phyloP scores from a whole-genome alignment of 1,139 yeast species.

The Debaryomycetaceae sp. region DNA sequence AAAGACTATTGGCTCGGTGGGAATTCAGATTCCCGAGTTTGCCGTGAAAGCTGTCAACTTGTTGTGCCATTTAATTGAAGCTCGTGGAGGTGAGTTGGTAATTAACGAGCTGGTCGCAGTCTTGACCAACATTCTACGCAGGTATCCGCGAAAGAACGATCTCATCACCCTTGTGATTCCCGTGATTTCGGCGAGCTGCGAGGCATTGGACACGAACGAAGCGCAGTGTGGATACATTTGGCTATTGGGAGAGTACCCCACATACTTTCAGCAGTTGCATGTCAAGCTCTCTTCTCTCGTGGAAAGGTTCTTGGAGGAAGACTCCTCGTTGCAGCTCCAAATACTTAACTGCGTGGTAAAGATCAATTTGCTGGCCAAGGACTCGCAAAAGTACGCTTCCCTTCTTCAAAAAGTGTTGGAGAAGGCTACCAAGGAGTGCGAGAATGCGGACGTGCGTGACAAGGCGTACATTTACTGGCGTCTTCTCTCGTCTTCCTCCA shows the following conservation, averaged over 20 bases:
- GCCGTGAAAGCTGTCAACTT: slow-evolving; percentile 67
- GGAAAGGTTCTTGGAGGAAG: slow-evolving; percentile 59
- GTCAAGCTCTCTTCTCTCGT: slow-evolving; percentile 40
- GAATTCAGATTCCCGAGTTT: slow-evolving; percentile 59
- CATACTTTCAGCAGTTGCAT: slow-evolving; percentile 47
- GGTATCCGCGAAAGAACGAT: slow-evolving; percentile 56
- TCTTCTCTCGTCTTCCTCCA: slow-evolving; percentile 50
- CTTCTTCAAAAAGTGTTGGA: slow-evolving; percentile 65
- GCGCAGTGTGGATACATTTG: slow-evolving; percentile 74
- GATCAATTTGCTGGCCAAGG: slow-evolving; percentile 39
- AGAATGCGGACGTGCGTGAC: slow-evolving; percentile 89
- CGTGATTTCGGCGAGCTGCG: slow-evolving; percentile 49
- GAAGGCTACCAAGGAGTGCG: slow-evolving; percentile 68
- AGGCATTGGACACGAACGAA: slow-evolving; percentile 49
- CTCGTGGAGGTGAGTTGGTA: slow-evolving; percentile 62
- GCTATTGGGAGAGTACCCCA: slow-evolving; percentile 84
- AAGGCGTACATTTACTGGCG: slow-evolving; percentile 95
- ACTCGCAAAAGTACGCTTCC: slow-evolving; percentile 27
- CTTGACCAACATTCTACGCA: slow-evolving; percentile 68
- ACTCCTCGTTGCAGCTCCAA: slow-evolving; percentile 64
- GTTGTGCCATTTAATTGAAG: slow-evolving; percentile 63
- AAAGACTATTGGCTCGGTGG: slow-evolving; percentile 78
- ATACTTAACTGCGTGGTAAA: slow-evolving; percentile 73
- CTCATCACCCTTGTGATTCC: slow-evolving; percentile 60
- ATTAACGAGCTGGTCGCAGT: slow-evolving; percentile 74